Evolutionary conservation across 352 stramenopile species (phyloP).

Genomic region (Globisporangium okanoganense): DNA sequence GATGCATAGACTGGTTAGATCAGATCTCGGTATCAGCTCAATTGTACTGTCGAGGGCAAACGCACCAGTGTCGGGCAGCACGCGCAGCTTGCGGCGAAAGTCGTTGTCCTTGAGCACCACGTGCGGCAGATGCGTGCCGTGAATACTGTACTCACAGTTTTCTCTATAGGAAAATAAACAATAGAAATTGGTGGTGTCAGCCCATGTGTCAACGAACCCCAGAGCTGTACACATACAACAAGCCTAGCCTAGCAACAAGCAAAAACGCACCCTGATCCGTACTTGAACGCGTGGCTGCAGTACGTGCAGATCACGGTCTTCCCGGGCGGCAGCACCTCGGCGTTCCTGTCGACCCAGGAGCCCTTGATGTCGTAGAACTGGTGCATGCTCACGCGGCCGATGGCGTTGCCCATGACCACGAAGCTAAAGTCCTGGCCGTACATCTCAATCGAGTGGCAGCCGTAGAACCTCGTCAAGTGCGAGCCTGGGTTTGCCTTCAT

Average conservation of each 20-base stretch:
- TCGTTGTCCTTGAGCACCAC: slow-evolving; percentile 86
- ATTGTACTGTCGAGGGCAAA: too few relatives aligned
- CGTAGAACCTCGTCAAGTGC: slow-evolving; percentile 87
- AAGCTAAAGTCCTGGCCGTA: slow-evolving; percentile 88
- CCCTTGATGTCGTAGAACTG: slow-evolving; percentile 91
- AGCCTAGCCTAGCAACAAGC: neutral
- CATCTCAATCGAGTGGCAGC: slow-evolving; percentile 89
- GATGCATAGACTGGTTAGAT: slow-evolving; percentile 13
- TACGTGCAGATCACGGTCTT: slow-evolving; percentile 86
- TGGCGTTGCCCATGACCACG: slow-evolving; percentile 90
- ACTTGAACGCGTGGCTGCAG: slow-evolving; percentile 78
- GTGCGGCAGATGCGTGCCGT: slow-evolving; percentile 72
- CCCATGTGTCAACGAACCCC: neutral
- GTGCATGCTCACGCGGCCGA: slow-evolving; percentile 79
- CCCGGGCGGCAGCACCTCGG: slow-evolving; percentile 68
- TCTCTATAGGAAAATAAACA: slow-evolving; percentile 33
- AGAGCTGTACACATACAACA: neutral
- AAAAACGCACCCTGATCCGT: slow-evolving; percentile 49
- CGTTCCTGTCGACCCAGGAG: slow-evolving; percentile 85
- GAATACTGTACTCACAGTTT: slow-evolving; percentile 74
- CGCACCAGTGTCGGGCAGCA: slow-evolving; percentile 51
- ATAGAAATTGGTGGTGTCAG: neutral
- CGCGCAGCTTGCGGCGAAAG: slow-evolving; percentile 78
- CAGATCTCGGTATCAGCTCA: neutral
- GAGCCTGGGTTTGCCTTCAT: slow-evolving; percentile 78